A percentile compares a stretch with the other conserved stretches of the same genome.
These are phyloP conservation scores for Aurifilum marmelostoma DNA, from an alignment of 2,329 filamentous ascomycete species.

Conservation along the genomic window DNA sequence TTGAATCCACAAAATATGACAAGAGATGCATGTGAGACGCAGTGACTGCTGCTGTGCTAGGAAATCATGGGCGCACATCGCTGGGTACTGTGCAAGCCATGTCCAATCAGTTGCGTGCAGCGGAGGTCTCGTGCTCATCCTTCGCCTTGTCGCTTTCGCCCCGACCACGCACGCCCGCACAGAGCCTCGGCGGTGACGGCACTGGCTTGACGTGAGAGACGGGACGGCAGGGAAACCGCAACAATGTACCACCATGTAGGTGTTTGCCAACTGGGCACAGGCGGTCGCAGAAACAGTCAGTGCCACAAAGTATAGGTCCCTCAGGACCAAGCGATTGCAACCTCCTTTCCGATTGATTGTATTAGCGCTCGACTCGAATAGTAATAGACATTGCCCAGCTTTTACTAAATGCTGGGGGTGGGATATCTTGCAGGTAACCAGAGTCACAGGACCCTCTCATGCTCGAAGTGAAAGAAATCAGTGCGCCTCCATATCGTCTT, in stretches of 20 bases:
- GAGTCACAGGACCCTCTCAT: neutral
- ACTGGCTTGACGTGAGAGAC: neutral
- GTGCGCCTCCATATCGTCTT: neutral
- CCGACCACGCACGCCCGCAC: neutral
- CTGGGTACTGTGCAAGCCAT: constrained; percentile 1
- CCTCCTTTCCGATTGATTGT: neutral
- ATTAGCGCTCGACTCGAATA: neutral
- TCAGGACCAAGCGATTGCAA: neutral
- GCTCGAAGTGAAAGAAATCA: constrained; percentile 1
- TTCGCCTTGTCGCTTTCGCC: constrained; percentile 5
- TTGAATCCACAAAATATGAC: constrained; percentile 20
- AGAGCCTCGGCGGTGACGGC: neutral
- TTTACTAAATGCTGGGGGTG: constrained; percentile 9
- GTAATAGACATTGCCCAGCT: constrained; percentile 3
- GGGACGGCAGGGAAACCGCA: neutral
- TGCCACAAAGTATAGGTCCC: neutral
- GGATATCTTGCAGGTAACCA: constrained; percentile 21
- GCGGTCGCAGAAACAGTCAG: neutral
- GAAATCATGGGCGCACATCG: constrained; percentile 12
- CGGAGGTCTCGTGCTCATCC: constrained; percentile 20
- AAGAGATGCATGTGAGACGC: constrained; percentile 15
- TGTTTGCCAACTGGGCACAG: neutral
- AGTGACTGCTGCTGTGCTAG: constrained; percentile 10
- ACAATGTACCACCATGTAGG: neutral
- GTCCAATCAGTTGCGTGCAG: constrained; percentile 10